Conservation (phyloP, 1,284 basidiomycete species). For the Moesziomyces sp. region DNA sequence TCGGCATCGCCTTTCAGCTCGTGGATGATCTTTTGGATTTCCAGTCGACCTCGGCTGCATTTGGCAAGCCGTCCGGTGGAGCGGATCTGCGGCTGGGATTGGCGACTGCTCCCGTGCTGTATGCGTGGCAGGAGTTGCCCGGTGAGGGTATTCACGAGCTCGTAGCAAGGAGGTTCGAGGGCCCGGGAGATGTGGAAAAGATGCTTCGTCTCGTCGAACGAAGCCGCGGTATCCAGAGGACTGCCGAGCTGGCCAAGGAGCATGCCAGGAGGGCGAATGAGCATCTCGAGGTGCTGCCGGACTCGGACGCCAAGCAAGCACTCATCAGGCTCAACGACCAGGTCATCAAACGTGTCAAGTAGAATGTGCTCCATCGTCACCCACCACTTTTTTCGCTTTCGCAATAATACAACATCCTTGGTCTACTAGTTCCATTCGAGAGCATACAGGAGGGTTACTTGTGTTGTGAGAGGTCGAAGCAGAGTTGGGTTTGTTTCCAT, state of each 20-base stretch:
- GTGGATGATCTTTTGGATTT: constrained; percentile 93
- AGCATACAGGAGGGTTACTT: neutral
- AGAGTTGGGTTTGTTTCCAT: constrained; percentile 29
- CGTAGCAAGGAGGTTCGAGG: constrained; percentile 84
- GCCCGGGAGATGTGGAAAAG: constrained; percentile 84
- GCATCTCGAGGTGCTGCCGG: constrained; percentile 51
- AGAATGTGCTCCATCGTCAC: neutral
- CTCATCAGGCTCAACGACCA: constrained; percentile 56
- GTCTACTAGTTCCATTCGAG: no score
- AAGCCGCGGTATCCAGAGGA: constrained; percentile 58
- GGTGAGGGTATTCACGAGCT: constrained; percentile 75
- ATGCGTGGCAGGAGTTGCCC: constrained; percentile 86
- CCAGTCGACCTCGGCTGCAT: constrained; percentile 74
- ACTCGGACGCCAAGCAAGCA: constrained; percentile 59
- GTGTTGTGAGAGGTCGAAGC: constrained; percentile 36
- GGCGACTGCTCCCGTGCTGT: constrained; percentile 92
- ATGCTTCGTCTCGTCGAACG: constrained; percentile 53
- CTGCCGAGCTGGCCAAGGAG: constrained; percentile 59
- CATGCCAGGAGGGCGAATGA: constrained; percentile 52
- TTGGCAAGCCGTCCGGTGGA: constrained; percentile 84
- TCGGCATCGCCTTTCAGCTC: constrained; percentile 81
- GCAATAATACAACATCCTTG: no score
- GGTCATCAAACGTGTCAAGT: constrained; percentile 59
- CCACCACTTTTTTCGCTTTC: neutral
- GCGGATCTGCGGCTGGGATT: constrained; percentile 87